Evolutionary conservation across 2,329 filamentous ascomycete species (phyloP).

Genomic region (Neofusicoccum laricinum): DNA sequence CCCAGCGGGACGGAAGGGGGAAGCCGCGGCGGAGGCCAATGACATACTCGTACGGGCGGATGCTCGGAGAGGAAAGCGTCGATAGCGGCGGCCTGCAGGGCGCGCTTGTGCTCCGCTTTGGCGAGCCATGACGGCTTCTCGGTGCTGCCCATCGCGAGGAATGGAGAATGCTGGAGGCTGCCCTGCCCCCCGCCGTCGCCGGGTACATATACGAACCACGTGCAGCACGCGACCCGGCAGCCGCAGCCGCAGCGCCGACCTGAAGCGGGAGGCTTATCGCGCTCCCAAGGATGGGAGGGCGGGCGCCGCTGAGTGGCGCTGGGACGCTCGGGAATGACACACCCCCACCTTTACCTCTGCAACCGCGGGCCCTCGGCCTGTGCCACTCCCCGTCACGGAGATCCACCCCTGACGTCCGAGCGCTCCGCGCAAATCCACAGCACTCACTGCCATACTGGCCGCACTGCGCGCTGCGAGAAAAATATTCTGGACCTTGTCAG

Average conservation of each 20-base stretch:
- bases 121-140: not conserved
- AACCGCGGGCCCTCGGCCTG: not conserved
- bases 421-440: conserved; percentile 9
- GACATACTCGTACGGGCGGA: not conserved
- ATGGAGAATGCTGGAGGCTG: not conserved
- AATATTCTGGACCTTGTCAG: conserved; percentile 3
- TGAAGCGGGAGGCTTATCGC: not conserved
- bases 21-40: not conserved
- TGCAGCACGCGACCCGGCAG: not conserved
- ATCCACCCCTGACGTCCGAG: conserved; percentile 2
- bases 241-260: not conserved
- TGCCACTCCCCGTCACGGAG: no score
- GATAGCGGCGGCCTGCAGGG: conserved; percentile 1
- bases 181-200: not conserved
- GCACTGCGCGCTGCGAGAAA: not conserved
- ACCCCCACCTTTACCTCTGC: not conserved
- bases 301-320: no score
- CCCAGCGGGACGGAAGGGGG: not conserved
- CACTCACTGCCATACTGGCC: conserved; percentile 1
- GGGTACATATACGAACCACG: not conserved
- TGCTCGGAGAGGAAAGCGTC: conserved; percentile 3
- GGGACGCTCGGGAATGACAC: not conserved
- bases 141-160: not conserved
- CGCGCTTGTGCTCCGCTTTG: conserved; percentile 7
- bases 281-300: not conserved